Conservation (phyloP, 345 rosid genomes). For the Rhodamnia argentea region DNA sequence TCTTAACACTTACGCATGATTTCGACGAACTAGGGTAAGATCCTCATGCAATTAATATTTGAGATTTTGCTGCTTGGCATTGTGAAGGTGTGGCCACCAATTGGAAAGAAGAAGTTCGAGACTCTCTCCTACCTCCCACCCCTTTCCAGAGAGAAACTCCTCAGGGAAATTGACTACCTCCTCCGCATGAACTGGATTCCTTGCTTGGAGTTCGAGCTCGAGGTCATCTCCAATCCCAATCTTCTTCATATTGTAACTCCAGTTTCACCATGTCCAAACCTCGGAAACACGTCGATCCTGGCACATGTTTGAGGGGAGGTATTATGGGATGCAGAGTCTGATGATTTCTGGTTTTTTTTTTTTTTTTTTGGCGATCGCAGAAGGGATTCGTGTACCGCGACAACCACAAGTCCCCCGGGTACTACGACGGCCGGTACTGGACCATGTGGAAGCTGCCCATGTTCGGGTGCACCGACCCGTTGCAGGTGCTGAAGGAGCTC, state of each 20-base stretch:
- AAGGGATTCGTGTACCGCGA: slow-evolving; percentile 26
- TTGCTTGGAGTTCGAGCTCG: slow-evolving; percentile 20
- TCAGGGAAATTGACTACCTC: slow-evolving; percentile 5
- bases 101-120: slow-evolving; percentile 43
- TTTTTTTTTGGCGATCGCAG: slow-evolving; percentile 3
- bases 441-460: slow-evolving; percentile 76
- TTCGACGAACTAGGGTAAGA: too few species aligned
- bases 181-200: slow-evolving; percentile 19
- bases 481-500: slow-evolving; percentile 47
- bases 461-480: slow-evolving; percentile 59
- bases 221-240: background rate
- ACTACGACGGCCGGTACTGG: slow-evolving; percentile 69
- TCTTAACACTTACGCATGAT: background rate
- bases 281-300: background rate
- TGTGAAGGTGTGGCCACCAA: slow-evolving; percentile 11
- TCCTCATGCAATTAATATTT: background rate
- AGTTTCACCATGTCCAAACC: background rate
- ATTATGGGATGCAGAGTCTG: slow-evolving; percentile 14
- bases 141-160: slow-evolving; percentile 3
- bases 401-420: slow-evolving; percentile 48
- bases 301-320: background rate
- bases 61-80: background rate
- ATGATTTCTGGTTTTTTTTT: background rate
- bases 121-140: slow-evolving; percentile 50
- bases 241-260: background rate